Conservation (phyloP, 352 stramenopile species). For the Pythium periplocum region DNA sequence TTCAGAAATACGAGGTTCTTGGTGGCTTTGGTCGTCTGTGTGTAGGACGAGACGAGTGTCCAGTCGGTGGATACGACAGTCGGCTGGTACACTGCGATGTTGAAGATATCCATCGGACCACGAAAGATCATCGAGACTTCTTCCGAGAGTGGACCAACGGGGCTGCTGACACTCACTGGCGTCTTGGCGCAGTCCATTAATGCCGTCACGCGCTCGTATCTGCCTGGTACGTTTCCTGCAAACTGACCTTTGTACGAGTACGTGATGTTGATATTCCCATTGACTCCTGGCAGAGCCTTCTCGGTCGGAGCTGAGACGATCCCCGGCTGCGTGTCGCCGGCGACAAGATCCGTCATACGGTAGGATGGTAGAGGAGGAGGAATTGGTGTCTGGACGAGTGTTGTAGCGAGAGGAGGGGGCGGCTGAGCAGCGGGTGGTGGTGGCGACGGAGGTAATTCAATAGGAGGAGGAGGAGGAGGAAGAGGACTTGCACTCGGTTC, state of each 20-base stretch:
- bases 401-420: neutral
- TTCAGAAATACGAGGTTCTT: conserved; percentile 73
- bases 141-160: conserved; percentile 53
- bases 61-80: conserved; percentile 17
- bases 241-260: conserved; percentile 47
- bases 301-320: neutral
- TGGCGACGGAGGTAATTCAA: neutral
- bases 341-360: neutral
- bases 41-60: conserved; percentile 52
- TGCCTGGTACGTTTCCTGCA: conserved; percentile 41
- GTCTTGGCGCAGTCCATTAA: conserved; percentile 32
- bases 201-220: conserved; percentile 50
- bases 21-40: conserved; percentile 12
- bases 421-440: neutral
- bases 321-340: neutral
- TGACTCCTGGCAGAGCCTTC: too few relatives aligned
- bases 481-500: neutral
- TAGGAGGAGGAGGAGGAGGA: too few relatives aligned
- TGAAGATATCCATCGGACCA: conserved; percentile 48
- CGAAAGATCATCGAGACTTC: conserved; percentile 62
- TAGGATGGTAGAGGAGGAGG: neutral
- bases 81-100: conserved; percentile 53
- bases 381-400: neutral
- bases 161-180: conserved; percentile 32
- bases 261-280: conserved; percentile 24